A percentile compares a stretch with the other conserved stretches of the same genome.
phyloP scores from a whole-genome alignment of 345 rosid genomes.

The Balakata baccata region DNA sequence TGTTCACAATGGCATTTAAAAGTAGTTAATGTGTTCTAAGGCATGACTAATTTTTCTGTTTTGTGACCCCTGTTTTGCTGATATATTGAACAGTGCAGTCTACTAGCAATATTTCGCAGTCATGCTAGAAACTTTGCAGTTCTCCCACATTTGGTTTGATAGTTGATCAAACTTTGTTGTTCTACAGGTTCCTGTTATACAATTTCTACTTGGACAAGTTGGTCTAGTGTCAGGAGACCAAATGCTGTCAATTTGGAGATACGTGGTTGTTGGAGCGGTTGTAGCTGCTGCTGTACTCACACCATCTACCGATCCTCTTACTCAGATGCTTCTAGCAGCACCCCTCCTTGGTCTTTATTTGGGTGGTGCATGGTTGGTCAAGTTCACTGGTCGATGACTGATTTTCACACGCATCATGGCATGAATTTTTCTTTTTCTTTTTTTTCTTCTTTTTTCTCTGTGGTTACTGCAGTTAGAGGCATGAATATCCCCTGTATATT shows the following conservation, averaged over 20 bases:
- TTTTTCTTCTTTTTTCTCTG: too few species aligned
- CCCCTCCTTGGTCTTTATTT: conserved; percentile 92
- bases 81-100: neutral
- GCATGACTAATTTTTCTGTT: neutral
- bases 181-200: conserved; percentile 92
- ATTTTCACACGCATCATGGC: neutral
- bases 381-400: conserved; percentile 70
- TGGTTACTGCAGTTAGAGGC: neutral
- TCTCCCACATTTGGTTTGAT: neutral
- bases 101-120: neutral
- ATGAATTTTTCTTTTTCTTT: neutral
- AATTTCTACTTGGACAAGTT: conserved; percentile 82
- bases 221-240: conserved; percentile 86
- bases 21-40: neutral
- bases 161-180: neutral
- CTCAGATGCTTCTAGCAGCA: conserved; percentile 82
- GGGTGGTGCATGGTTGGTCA: conserved; percentile 93
- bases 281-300: conserved; percentile 91
- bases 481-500: conserved; percentile 7
- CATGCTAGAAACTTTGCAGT: neutral
- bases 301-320: conserved; percentile 96
- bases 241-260: conserved; percentile 96
- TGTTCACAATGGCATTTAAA: neutral
- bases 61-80: neutral
- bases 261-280: conserved; percentile 92